Evolutionary conservation across 2,329 filamentous ascomycete species (phyloP).

Genomic region (Cladosporium sp.): DNA sequence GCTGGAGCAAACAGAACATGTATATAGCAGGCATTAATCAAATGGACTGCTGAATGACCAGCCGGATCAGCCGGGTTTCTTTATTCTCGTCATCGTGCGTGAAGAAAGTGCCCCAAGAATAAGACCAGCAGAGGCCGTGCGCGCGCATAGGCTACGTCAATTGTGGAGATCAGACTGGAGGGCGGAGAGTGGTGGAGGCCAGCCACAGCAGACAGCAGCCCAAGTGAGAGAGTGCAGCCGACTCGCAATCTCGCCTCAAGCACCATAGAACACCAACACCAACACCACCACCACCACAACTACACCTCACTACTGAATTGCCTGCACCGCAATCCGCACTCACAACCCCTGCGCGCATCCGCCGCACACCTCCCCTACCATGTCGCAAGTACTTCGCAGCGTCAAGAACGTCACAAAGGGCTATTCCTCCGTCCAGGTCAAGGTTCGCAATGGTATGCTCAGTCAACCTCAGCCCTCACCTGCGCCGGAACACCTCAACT

Average conservation of each 20-base stretch:
- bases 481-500: conserved; percentile 33
- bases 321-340: not conserved
- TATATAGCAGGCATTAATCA: not conserved
- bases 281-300: not conserved
- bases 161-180: not conserved
- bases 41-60: not conserved
- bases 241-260: not conserved
- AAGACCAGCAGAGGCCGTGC: not conserved
- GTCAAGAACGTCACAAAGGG: conserved; percentile 99
- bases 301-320: conserved; percentile 1
- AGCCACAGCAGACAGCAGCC: not conserved
- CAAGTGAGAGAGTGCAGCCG: not conserved
- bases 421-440: conserved; percentile 94
- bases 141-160: not conserved
- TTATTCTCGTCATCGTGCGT: conserved; percentile 3
- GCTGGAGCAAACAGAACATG: conserved; percentile 11
- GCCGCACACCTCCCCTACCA: conserved; percentile 43
- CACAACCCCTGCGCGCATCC: conserved; percentile 2
- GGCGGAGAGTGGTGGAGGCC: not conserved
- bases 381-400: conserved; percentile 97
- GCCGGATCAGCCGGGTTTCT: not conserved
- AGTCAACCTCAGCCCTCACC: not conserved
- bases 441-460: conserved; percentile 88
- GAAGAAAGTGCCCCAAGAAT: conserved; percentile 1
- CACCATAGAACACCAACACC: not conserved